Evolutionary conservation across 2,329 filamentous ascomycete genomes (phyloP), one percentile per base, ranked within the genome.

Genomic region (Bretziella fagacearum): DNA sequence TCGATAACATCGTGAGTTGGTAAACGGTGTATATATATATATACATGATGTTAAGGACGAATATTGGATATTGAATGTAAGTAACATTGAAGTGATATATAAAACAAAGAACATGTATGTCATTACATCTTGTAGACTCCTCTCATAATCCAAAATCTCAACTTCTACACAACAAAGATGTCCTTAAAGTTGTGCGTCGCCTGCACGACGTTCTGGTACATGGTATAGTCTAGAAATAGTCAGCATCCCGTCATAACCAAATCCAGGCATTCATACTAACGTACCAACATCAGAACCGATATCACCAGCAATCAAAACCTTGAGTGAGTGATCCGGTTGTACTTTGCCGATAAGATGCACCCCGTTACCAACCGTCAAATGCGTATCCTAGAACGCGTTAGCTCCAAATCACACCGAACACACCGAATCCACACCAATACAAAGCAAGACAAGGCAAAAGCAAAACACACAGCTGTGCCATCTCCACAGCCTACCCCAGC

Each of bases 261-360:
- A 22, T 23, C 11, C 43, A n/a, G 17, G 15, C 2, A 25, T 32
- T 18, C 22, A 6, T 10, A 7, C 11, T 17, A 15, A 72, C 79
- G 50, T 66, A 86, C 83, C 81, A 52, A 87, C 73, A 46, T 65
- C 63, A 10, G 66, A 63, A 4, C 84, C 84, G 43, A 87, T 70
- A 60, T 89, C 81, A 44, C 74, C 71, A 13, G 77, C 73, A 51
- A 68, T 77, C 53, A 85, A 65, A 23, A 81, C 81, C 58, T 79
- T 81, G 55, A 91, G 67, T 15, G 74, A 73, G 18, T 84, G 64
- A 60, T 89, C 83, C 2, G 69, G 68, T 56, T 82, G 79, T 40
- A 91, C 82, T 60, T 85, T 87, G 54, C 83, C 84, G 52, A 89
- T 81, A 53, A 91, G 65, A 57, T 91, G 83, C 7, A 78, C 79